phyloP scores from a whole-genome alignment of 208 protist genomes.

The Herpetomonas muscarum region DNA sequence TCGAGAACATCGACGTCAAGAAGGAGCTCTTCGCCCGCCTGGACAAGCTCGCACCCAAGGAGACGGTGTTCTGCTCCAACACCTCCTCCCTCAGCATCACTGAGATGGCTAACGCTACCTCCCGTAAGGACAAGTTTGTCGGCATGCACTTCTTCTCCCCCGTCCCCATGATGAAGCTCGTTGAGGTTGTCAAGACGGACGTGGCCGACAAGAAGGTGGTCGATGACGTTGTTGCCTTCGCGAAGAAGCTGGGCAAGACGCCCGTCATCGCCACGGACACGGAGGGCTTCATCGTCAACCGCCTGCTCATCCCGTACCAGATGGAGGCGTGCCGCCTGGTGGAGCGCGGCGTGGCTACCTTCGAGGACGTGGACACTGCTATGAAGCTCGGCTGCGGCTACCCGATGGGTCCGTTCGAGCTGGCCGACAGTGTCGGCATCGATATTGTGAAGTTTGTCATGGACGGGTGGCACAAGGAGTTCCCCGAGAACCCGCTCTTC shows the following conservation, averaged over 20 bases:
- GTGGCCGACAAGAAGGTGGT: conserved; percentile 45
- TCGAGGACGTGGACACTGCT: conserved; percentile 78
- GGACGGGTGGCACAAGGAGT: conserved; percentile 62
- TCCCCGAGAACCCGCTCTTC: conserved; percentile 67
- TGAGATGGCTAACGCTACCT: conserved; percentile 52
- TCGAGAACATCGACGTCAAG: conserved; percentile 65
- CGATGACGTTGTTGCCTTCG: conserved; percentile 37
- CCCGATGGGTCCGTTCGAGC: conserved; percentile 89
- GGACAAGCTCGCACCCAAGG: conserved; percentile 43
- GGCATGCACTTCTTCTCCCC: conserved; percentile 91
- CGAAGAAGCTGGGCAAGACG: conserved; percentile 55
- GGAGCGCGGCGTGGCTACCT: conserved; percentile 71
- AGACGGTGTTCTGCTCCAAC: conserved; percentile 84
- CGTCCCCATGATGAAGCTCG: conserved; percentile 86
- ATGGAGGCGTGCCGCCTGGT: conserved; percentile 71
- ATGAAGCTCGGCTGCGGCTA: conserved; percentile 89
- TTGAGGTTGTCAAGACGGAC: conserved; percentile 76
- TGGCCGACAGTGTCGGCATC: conserved; percentile 71
- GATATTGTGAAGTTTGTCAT: conserved; percentile 72
- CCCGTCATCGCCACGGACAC: conserved; percentile 76
- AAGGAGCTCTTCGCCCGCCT: conserved; percentile 45
- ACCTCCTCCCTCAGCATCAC: conserved; percentile 74
- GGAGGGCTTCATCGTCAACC: conserved; percentile 88
- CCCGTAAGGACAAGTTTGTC: conserved; percentile 55
- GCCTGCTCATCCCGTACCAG: conserved; percentile 78